These are phyloP conservation scores for Ustilago bromivora DNA, from an alignment of 1,284 basidiomycete species.

Conservation along the genomic window DNA sequence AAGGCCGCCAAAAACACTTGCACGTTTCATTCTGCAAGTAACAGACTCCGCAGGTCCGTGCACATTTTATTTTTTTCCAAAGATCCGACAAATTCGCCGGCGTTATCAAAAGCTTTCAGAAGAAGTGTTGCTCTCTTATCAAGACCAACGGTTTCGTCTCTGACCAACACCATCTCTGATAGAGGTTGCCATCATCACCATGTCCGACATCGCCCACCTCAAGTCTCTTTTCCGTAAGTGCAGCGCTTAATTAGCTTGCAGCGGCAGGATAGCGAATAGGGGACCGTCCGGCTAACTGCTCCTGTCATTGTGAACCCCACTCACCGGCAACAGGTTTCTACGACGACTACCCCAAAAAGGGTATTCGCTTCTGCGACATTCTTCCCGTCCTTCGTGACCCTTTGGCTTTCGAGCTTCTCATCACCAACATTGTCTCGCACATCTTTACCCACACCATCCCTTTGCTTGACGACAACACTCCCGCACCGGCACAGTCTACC, in stretches of 20 bases:
- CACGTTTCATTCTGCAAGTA: not conserved
- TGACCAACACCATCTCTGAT: conserved; percentile 1
- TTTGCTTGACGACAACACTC: conserved; percentile 68
- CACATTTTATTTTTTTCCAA: not conserved
- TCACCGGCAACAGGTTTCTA: conserved; percentile 53
- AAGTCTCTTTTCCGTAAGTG: conserved; percentile 60
- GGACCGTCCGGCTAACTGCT: not conserved
- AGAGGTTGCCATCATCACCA: conserved; percentile 14
- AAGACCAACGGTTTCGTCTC: not conserved
- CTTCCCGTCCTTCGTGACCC: conserved; percentile 69
- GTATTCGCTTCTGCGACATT: conserved; percentile 68
- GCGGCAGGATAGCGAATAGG: not conserved
- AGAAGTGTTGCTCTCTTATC: conserved; percentile 1
- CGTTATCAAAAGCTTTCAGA: not conserved
- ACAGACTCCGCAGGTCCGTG: not conserved
- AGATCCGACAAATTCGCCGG: conserved; percentile 23
- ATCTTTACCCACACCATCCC: conserved; percentile 81
- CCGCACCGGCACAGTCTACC: conserved; percentile 14
- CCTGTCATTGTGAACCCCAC: not conserved
- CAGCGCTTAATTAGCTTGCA: not conserved
- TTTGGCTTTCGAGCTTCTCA: conserved; percentile 75
- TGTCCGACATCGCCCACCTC: conserved; percentile 62
- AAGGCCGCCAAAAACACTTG: not conserved
- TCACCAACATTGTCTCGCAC: conserved; percentile 89
- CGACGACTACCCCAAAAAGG: conserved; percentile 68